Evolutionary conservation across 2,329 filamentous ascomycete species (phyloP), one percentile per base, ranked within the genome.

Genomic region (Sphaerostilbella broomeana): DNA sequence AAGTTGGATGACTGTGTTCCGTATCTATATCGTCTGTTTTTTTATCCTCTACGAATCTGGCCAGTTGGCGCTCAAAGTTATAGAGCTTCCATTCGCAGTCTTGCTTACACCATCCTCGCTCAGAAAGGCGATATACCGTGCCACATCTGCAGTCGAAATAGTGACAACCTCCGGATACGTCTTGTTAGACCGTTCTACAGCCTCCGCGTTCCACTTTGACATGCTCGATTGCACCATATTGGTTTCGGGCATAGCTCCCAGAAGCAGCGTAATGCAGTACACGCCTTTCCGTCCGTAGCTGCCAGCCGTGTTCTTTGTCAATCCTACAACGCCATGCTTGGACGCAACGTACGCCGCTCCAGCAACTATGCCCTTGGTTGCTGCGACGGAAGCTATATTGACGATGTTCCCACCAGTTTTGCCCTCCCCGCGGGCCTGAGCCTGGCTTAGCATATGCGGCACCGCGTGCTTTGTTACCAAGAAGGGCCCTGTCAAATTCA

Each of bases 401-500:
- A 77, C 58, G 41, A 77, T 73, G 12, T 61, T 54, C 3, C 71
- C 71, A 38, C 66, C 15, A 5, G 12, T n/a, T 3, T 34, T 11
- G 22, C 27, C 34, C 4, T 20, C 21, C 3, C 33, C 33, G 6
- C 33, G 39, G 18, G 26, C 11, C 5, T 35, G 12, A 6, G 38
- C 20, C 25, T 44, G 25, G 12, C 22, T 34, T 35, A 47, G 40
- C 46, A 57, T 49, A 16, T 42, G 33, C 20, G 61, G 64, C 6
- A 78, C 63, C 6, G 69, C 72, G 4, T 66, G 53, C 51, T 74
- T 73, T 40, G 64, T 70, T 34, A 73, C 58, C 30, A 77, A 51
- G 39, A 70, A 74, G 0, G 72, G 64, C 0, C 72, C 75, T 5
- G 71, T 79, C 24, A 78, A 55, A 48, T 80, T 80, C 44, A 79